Conservation (phyloP, 1,139 yeast genomes). For the Suhomyces chickasaworum region DNA sequence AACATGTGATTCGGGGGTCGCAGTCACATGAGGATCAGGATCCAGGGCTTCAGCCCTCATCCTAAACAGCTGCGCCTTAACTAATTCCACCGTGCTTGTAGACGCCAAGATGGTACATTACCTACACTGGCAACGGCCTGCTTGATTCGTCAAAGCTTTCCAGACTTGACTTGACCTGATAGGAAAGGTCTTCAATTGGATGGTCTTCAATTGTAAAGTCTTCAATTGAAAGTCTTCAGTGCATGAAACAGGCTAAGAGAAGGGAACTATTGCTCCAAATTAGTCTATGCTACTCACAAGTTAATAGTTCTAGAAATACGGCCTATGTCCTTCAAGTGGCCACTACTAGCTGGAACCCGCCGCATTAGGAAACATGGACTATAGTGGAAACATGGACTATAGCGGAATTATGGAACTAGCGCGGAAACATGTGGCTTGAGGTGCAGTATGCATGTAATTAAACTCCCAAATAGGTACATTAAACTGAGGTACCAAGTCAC, state of each 20-base stretch:
- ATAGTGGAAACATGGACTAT: too few relatives aligned
- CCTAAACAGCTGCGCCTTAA: neutral
- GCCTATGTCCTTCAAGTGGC: too few relatives aligned
- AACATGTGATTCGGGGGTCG: neutral
- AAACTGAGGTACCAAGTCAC: neutral
- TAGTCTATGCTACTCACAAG: too few relatives aligned
- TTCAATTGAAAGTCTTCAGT: too few relatives aligned
- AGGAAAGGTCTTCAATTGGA: too few relatives aligned
- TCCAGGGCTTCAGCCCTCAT: slow-evolving; percentile 7
- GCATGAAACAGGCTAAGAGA: neutral
- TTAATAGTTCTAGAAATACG: too few relatives aligned
- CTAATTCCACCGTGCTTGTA: neutral
- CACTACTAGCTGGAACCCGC: too few relatives aligned
- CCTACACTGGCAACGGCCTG: neutral
- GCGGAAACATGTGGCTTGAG: neutral
- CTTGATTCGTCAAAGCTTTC: too few relatives aligned
- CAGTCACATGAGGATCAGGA: neutral
- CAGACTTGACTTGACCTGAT: neutral
- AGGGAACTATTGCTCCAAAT: neutral
- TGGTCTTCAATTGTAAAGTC: too few relatives aligned
- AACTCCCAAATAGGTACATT: neutral
- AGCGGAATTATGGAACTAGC: too few relatives aligned
- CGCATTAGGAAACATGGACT: neutral
- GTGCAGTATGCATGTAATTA: neutral
- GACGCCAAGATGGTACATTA: neutral